These are phyloP conservation scores for Boletus coffeatus DNA, from an alignment of 1,284 basidiomycete genomes.

Conservation along the genomic window DNA sequence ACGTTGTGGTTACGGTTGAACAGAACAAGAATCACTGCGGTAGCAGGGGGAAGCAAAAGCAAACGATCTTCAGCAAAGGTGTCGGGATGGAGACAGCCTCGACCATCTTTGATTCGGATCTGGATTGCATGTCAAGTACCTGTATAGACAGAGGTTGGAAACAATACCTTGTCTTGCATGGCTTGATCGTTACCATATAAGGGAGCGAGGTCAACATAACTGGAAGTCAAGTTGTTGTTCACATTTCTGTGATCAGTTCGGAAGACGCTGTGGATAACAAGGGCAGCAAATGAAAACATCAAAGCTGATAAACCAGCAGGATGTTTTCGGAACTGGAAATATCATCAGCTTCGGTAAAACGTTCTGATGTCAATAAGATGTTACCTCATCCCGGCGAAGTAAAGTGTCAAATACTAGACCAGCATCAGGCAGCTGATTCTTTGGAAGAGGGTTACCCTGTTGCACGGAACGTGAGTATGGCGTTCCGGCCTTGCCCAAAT, in stretches of 20 bases:
- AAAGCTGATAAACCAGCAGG: slow-evolving; percentile 73
- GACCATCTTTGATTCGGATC: slow-evolving; percentile 52
- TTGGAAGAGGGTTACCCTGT: slow-evolving; percentile 56
- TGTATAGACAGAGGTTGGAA: not conserved
- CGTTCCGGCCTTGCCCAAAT: slow-evolving; percentile 67
- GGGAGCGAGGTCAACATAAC: slow-evolving; percentile 81
- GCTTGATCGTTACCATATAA: slow-evolving; percentile 68
- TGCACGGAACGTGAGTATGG: slow-evolving; percentile 81
- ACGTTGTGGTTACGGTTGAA: slow-evolving; percentile 88
- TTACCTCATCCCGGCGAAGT: slow-evolving; percentile 31
- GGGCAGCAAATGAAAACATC: slow-evolving; percentile 79
- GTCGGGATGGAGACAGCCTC: slow-evolving; percentile 64
- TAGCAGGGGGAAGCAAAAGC: slow-evolving; percentile 75
- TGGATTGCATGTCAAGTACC: slow-evolving; percentile 11
- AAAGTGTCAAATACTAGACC: slow-evolving; percentile 71
- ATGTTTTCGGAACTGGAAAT: slow-evolving; percentile 60
- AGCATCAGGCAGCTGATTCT: slow-evolving; percentile 67
- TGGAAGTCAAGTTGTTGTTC: slow-evolving; percentile 79
- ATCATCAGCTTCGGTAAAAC: not conserved
- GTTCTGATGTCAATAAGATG: not conserved
- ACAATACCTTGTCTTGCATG: slow-evolving; percentile 51
- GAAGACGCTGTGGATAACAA: slow-evolving; percentile 80
- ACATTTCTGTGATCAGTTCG: slow-evolving; percentile 62
- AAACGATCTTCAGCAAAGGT: slow-evolving; percentile 73
- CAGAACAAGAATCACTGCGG: slow-evolving; percentile 66